Evolutionary conservation across 352 stramenopile species (phyloP).

Genomic region (Phytophthora sp.): DNA sequence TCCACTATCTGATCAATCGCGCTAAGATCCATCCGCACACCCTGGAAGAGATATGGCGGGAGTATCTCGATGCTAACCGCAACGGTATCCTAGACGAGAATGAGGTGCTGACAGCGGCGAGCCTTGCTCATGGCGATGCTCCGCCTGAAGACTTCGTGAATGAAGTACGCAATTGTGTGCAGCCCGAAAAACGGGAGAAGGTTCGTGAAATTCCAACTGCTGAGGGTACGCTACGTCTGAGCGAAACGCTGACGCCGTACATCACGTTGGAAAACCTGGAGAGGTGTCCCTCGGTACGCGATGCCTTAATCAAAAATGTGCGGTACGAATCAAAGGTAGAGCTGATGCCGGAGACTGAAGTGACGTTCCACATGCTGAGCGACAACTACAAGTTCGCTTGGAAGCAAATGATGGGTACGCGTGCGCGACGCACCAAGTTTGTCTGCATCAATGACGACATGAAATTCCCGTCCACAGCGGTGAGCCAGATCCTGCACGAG

Average conservation of each 20-base stretch:
- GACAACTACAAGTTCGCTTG: conserved; percentile 92
- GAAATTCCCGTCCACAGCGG: conserved; percentile 78
- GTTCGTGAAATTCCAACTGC: conserved; percentile 65
- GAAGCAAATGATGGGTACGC: conserved; percentile 93
- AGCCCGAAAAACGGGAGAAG: conserved; percentile 76
- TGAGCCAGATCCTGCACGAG: conserved; percentile 89
- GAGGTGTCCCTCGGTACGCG: conserved; percentile 50
- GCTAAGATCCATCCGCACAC: conserved; percentile 80
- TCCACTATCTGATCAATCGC: conserved; percentile 93
- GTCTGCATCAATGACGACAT: conserved; percentile 98
- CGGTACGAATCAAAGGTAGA: conserved; percentile 64
- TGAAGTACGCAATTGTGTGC: conserved; percentile 69
- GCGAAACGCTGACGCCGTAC: conserved; percentile 77
- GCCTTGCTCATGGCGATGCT: conserved; percentile 76
- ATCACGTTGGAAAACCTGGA: conserved; percentile 71
- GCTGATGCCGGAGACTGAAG: conserved; percentile 82
- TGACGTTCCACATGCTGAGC: conserved; percentile 96
- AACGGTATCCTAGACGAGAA: conserved; percentile 92
- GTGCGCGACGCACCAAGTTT: conserved; percentile 93
- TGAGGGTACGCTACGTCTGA: conserved; percentile 64
- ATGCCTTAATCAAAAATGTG: conserved; percentile 69
- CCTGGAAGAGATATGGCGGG: conserved; percentile 79
- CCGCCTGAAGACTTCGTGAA: conserved; percentile 72
- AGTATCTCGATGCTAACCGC: conserved; percentile 91
- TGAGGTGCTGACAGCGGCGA: conserved; percentile 90